A percentile compares a stretch with the other conserved stretches of the same genome.
Evolutionary conservation across 2,329 filamentous ascomycete species (phyloP).

Genomic region (Paecilomyces formosus): DNA sequence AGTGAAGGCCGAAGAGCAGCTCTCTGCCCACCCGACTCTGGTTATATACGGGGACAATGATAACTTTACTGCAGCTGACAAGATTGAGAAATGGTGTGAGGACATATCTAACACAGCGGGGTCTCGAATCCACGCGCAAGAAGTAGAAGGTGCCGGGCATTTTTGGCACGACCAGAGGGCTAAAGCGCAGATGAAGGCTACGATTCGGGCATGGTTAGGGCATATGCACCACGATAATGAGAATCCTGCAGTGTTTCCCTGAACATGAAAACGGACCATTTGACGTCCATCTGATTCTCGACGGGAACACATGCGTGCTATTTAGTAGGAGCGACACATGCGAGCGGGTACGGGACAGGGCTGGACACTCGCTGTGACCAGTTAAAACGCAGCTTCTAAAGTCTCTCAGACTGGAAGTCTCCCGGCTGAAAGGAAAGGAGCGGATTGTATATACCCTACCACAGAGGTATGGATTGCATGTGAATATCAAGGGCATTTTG

Average conservation of each 20-base stretch:
- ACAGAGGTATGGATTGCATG: neutral
- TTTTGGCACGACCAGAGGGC: conserved; percentile 56
- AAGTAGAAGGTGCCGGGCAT: conserved; percentile 51
- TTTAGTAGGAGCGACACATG: neutral
- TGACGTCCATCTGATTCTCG: neutral
- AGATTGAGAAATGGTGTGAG: conserved; percentile 59
- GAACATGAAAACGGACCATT: neutral
- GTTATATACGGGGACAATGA: conserved; percentile 71
- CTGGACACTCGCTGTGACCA: neutral
- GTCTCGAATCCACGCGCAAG: conserved; percentile 42
- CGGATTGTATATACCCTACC: too few species aligned
- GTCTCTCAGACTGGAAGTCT: neutral
- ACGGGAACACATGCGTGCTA: neutral
- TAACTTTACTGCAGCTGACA: conserved; percentile 60
- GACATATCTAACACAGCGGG: conserved; percentile 39
- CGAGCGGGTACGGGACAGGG: neutral
- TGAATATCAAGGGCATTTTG: neutral
- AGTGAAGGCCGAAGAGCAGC: conserved; percentile 49
- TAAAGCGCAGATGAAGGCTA: conserved; percentile 30
- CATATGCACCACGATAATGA: conserved; percentile 3
- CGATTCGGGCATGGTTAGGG: conserved; percentile 34
- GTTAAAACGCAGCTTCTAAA: neutral
- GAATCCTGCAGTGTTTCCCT: neutral
- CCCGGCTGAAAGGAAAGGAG: too few species aligned
- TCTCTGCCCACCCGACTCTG: conserved; percentile 51